Conservation (phyloP, 768 basidiomycete genomes). For the Gloeophyllum trabeum region DNA sequence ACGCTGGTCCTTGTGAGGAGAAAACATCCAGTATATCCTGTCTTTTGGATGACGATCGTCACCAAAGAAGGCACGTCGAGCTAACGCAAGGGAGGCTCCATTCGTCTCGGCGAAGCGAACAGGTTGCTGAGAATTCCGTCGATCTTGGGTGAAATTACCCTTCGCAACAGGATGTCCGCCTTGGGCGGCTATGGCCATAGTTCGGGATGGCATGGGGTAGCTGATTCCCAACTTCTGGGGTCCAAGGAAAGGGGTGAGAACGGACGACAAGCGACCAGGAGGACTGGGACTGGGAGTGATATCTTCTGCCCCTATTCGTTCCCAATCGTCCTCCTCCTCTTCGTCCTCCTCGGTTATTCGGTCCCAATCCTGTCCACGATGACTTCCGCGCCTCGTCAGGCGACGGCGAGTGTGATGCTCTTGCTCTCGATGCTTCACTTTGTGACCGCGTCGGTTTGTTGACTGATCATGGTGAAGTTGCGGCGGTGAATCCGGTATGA, state of each 20-base stretch:
- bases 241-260: too few relatives aligned
- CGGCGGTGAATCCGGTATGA: not conserved
- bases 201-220: slow-evolving; percentile 10
- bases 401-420: not conserved
- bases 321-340: slow-evolving; percentile 3
- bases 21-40: slow-evolving; percentile 12
- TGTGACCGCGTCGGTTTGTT: too few relatives aligned
- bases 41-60: slow-evolving; percentile 10
- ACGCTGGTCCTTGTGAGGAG: slow-evolving; percentile 10
- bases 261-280: slow-evolving; percentile 2
- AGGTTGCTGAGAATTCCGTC: slow-evolving; percentile 5
- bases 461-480: not conserved
- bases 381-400: not conserved
- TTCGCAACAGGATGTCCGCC: slow-evolving; percentile 2
- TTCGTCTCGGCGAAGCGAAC: slow-evolving; percentile 5
- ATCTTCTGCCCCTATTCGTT: slow-evolving; percentile 6
- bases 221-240: slow-evolving; percentile 2
- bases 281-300: slow-evolving; percentile 6
- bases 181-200: slow-evolving; percentile 11
- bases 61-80: slow-evolving; percentile 10
- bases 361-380: slow-evolving; percentile 1
- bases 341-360: slow-evolving; percentile 1
- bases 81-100: slow-evolving; percentile 6
- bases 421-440: too few relatives aligned
- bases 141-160: slow-evolving; percentile 4